Evolutionary conservation across 192 early-diverging fungal genomes (phyloP).

Genomic region (Coemansia umbellata): DNA sequence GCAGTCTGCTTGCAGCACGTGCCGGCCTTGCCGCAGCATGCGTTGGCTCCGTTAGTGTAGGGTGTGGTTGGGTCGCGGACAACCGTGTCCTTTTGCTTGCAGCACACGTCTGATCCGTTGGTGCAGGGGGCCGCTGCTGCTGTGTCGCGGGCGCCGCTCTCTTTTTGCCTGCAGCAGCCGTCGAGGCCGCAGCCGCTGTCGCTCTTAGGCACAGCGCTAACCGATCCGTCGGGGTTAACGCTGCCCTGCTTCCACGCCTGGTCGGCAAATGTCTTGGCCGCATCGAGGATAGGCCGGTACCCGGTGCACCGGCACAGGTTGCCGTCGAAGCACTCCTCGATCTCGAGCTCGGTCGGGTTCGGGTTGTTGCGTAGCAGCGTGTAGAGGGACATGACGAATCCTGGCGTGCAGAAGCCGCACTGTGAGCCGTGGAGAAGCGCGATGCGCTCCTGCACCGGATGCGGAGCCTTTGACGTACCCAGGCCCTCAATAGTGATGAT

Average conservation of each 20-base stretch:
- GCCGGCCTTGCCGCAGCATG: slow-evolving; percentile 1
- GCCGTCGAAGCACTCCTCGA: slow-evolving; percentile 83
- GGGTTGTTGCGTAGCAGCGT: slow-evolving; percentile 70
- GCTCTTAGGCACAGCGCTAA: slow-evolving; percentile 13
- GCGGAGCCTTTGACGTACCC: slow-evolving; percentile 62
- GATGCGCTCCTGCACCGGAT: slow-evolving; percentile 73
- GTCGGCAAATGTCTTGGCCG: slow-evolving; percentile 66
- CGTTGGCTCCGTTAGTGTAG: neutral
- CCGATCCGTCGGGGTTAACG: slow-evolving; percentile 12
- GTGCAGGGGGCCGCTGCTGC: neutral
- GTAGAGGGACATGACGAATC: slow-evolving; percentile 87
- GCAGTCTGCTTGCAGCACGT: slow-evolving; percentile 12
- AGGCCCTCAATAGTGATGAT: slow-evolving; percentile 80
- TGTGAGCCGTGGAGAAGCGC: slow-evolving; percentile 76
- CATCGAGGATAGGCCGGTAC: slow-evolving; percentile 82
- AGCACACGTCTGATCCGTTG: neutral
- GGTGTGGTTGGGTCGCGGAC: slow-evolving; percentile 10
- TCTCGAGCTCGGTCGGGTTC: slow-evolving; percentile 61
- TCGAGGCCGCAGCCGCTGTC: slow-evolving; percentile 44
- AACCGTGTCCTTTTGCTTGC: slow-evolving; percentile 14
- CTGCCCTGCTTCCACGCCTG: slow-evolving; percentile 41
- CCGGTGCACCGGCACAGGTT: slow-evolving; percentile 92
- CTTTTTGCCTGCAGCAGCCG: slow-evolving; percentile 50
- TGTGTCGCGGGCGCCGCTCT: slow-evolving; percentile 3
- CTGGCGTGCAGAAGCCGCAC: slow-evolving; percentile 91